Evolutionary conservation across 306 rosid species (phyloP).

Genomic region (Vigna unguiculata): DNA sequence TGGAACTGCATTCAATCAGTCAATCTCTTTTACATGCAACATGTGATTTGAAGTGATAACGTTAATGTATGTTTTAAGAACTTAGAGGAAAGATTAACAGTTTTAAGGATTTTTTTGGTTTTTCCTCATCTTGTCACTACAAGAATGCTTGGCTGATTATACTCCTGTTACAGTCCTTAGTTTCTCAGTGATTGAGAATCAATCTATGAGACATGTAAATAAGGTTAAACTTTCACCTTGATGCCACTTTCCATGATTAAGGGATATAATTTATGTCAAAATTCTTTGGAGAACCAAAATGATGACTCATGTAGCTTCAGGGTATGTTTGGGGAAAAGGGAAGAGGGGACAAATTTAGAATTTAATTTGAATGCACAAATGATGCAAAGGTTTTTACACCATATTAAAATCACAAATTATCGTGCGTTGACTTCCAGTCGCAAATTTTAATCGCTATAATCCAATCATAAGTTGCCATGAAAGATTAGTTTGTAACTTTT

Average conservation of each 20-base stretch:
- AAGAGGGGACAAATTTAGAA: background rate
- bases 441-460: background rate
- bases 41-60: background rate
- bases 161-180: too few relatives aligned
- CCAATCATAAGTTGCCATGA: background rate
- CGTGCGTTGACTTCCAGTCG: background rate
- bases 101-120: too few relatives aligned
- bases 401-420: background rate
- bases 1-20: background rate
- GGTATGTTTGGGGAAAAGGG: background rate
- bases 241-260: background rate
- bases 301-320: background rate
- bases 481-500: background rate
- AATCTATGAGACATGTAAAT: too few relatives aligned
- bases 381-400: background rate
- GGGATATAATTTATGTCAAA: background rate
- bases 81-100: too few relatives aligned
- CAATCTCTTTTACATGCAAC: background rate
- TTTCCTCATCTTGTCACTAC: too few relatives aligned
- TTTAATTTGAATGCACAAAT: background rate
- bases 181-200: too few relatives aligned
- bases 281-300: conserved; percentile 1
- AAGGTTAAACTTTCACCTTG: background rate
- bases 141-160: too few relatives aligned
- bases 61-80: background rate